These are phyloP conservation scores for Albifimbria verrucaria DNA, from an alignment of 2,329 filamentous ascomycete genomes.

Conservation along the genomic window DNA sequence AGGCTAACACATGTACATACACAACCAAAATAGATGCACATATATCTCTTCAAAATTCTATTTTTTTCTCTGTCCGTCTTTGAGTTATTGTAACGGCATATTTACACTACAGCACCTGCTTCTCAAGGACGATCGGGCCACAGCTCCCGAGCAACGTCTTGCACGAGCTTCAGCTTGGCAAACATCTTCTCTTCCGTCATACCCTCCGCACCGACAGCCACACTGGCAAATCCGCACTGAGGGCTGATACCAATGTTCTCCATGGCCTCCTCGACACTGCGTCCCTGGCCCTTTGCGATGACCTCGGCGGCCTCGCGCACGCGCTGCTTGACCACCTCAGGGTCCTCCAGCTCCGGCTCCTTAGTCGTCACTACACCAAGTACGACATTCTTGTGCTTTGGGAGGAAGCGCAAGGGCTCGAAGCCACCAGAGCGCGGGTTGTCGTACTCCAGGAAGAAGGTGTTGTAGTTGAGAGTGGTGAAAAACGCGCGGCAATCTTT, in stretches of 20 bases:
- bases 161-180: slow-evolving; percentile 66
- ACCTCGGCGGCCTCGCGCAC: slow-evolving; percentile 59
- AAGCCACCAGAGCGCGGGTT: slow-evolving; percentile 58
- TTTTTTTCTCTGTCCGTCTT: too few relatives aligned
- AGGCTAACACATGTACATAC: too few relatives aligned
- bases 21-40: too few relatives aligned
- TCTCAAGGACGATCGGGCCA: slow-evolving; percentile 40
- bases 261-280: slow-evolving; percentile 61
- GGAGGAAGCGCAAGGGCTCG: slow-evolving; percentile 58
- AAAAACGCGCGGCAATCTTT: slow-evolving; percentile 60
- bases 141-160: slow-evolving; percentile 61
- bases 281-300: slow-evolving; percentile 61
- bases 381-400: slow-evolving; percentile 58
- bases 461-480: slow-evolving; percentile 55
- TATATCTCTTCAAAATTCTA: too few relatives aligned
- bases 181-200: slow-evolving; percentile 67
- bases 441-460: slow-evolving; percentile 61
- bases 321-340: slow-evolving; percentile 49
- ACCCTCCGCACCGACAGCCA: slow-evolving; percentile 61
- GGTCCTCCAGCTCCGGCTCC: slow-evolving; percentile 54
- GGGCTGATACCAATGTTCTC: slow-evolving; percentile 64
- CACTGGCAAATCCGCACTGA: slow-evolving; percentile 69
- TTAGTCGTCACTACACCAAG: slow-evolving; percentile 61
- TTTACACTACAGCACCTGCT: too few relatives aligned
- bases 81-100: too few relatives aligned